Base-by-base conservation (phyloP, 1,284 basidiomycete species). In the Abortiporus biennis region DNA sequence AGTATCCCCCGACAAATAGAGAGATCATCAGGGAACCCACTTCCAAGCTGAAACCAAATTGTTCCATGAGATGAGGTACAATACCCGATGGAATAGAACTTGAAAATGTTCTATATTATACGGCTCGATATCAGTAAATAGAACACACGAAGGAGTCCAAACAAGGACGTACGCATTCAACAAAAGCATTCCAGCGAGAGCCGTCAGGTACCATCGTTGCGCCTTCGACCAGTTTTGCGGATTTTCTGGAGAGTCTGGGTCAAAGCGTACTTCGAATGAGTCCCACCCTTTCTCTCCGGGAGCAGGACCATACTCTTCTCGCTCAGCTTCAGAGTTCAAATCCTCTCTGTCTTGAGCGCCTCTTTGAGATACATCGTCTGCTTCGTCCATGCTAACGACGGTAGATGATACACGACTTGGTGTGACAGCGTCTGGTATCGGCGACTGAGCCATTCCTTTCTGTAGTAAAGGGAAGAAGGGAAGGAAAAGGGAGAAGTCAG, bases 151-250 rank as follows among this genome's bases (percentile, higher is more conserved):
- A 23, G 11, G n/a, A 3, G 6, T 31, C 17, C 19, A 25, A 21
- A 2, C 15, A 27, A 21, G 33, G 3, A 65, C 73, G 33, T 47
- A 76, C 72, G 81, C 81, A 56, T 84, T 84, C 46, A 89, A 64
- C 13, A 87, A 77, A 33, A 89, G 69, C 0, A 83, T 35, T 36
- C 81, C 78, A 2, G 68, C 73, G 2, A 79, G 52, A 22, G 65
- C 51, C 2, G 85, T 89, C 19, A 89, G 61, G 51, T 74, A 80
- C 80, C 82, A 85, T 50, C 80, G 65, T 48, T 72, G 76, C 6
- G 48, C 15, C 1, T 62, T 51, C 11, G 68, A 65, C 83, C 82
- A 85, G 48, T 76, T 83, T 70, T 82, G 60, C 13, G 78, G 71
- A 38, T 74, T 62, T 13, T 61, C 60, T 0, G 65, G 57, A 31